These are phyloP conservation scores for Mycena rebaudengoi DNA, from an alignment of 768 basidiomycete genomes.

Conservation along the genomic window DNA sequence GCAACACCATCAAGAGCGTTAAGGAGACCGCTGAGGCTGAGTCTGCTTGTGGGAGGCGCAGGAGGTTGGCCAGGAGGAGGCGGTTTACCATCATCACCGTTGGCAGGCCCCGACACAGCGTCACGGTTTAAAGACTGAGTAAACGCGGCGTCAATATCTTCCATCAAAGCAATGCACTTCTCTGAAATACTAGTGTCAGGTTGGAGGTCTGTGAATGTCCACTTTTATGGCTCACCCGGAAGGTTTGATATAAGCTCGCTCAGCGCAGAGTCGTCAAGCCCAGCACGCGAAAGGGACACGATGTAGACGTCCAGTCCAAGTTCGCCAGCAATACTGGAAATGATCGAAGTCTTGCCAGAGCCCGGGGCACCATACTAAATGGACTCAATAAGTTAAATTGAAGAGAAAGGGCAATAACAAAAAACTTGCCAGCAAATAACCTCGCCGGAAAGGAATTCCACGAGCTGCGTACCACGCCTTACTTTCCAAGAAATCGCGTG, in stretches of 20 bases:
- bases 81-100: slow-evolving; percentile 23
- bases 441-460: slow-evolving; percentile 84
- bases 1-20: slow-evolving; percentile 84
- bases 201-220: neutral
- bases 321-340: slow-evolving; percentile 81
- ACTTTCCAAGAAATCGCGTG: slow-evolving; percentile 72
- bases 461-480: slow-evolving; percentile 78
- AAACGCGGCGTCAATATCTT: slow-evolving; percentile 87
- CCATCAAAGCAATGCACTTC: slow-evolving; percentile 80
- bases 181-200: slow-evolving; percentile 36
- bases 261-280: slow-evolving; percentile 70
- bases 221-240: slow-evolving; percentile 63
- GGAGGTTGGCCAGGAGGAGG: slow-evolving; percentile 20
- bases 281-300: slow-evolving; percentile 67
- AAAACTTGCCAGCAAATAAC: slow-evolving; percentile 65
- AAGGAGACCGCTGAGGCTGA: slow-evolving; percentile 78
- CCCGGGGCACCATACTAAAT: slow-evolving; percentile 79
- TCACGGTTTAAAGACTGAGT: slow-evolving; percentile 53
- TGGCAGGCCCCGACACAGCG: slow-evolving; percentile 17
- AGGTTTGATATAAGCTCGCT: slow-evolving; percentile 66
- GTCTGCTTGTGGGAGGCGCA: slow-evolving; percentile 38
- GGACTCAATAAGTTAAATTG: neutral
- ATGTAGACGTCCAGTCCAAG: slow-evolving; percentile 79
- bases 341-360: slow-evolving; percentile 82
- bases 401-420: neutral